A percentile compares a stretch with the other conserved stretches of the same genome.
Conservation (phyloP, 352 stramenopile genomes). For the Phytopythium litorale region DNA sequence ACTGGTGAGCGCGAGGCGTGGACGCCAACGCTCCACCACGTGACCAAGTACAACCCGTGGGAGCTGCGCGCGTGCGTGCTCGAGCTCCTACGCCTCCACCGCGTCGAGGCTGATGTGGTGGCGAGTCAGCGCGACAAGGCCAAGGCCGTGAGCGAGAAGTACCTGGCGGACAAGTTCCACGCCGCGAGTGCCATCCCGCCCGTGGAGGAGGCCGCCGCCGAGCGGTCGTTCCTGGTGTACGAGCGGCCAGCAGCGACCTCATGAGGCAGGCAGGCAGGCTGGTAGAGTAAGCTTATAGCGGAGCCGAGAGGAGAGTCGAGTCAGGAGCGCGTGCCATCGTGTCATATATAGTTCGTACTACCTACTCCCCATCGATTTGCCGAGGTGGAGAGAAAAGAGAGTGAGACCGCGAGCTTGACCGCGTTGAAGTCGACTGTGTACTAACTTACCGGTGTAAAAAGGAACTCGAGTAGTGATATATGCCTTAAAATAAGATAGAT, state of each 20-base stretch:
- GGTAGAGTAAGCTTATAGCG: constrained; percentile 7
- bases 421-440: constrained; percentile 2
- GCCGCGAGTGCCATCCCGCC: constrained; percentile 43
- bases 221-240: constrained; percentile 44
- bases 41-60: constrained; percentile 68
- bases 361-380: not conserved
- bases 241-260: constrained; percentile 1
- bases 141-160: constrained; percentile 84
- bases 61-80: constrained; percentile 65
- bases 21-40: constrained; percentile 80
- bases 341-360: constrained; percentile 5
- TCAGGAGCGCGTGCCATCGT: not conserved
- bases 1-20: constrained; percentile 56
- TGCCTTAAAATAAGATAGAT: no score
- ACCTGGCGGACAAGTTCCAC: constrained; percentile 63
- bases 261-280: not conserved
- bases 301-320: not conserved
- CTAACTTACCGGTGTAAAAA: not conserved
- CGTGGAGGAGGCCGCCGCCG: constrained; percentile 34
- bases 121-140: constrained; percentile 67
- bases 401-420: not conserved
- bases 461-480: no score
- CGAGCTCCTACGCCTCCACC: constrained; percentile 61
- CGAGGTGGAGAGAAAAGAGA: not conserved
- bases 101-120: constrained; percentile 54